Evolutionary conservation across 2,329 filamentous ascomycete species (phyloP), one percentile per base, ranked within the genome.

Genomic region (Fusarium scirpi): DNA sequence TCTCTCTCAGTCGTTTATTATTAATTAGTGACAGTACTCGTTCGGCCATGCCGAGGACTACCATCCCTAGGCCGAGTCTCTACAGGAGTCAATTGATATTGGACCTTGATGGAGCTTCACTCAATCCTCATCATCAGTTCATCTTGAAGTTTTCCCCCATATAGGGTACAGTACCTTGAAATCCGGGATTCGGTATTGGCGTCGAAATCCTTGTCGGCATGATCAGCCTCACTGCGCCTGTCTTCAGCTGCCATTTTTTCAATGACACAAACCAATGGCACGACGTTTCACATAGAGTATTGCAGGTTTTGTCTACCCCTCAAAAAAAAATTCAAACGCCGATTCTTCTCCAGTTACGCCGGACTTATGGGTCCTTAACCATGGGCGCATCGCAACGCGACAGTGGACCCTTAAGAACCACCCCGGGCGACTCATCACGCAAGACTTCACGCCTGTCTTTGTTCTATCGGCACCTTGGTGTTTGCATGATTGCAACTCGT

Each of bases 271-370:
- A 20, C 68, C 60, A 62, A 58, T 57, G 24, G 22, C 41, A 29
- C 45, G 32, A 12, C 20, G 43, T 49, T 56, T 46, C 58, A 45
- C 34, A 11, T 24, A 29, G 34, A 16, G 8, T 18, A 20, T 22
- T 25, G 24, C 32, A 24, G 38, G 49, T 32, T 18, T 38, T 18
- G 16, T 10, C 56, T 25, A 45, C 46, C 67, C 64, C 56, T 69
- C 61, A 55, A 34, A 49, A n/a, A 46, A 46, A 7, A 6, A 29
- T 69, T 25, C 27, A 62, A 52, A 67, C 51, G 51, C 67, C 68
- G 71, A 70, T 41, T 64, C 63, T 64, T 69, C 64, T 70, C 73
- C 71, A 73, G 62, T 47, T 40, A 62, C 46, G 55, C 55, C 65
- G 71, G 63, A 69, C 46, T 34, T 56, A 71, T 60, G 59, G 58